Percentiles rank a stretch among this genome's conserved stretches.
Evolutionary conservation across 805 yeast genomes (phyloP).

Genomic region (Metschnikowia proteae): DNA sequence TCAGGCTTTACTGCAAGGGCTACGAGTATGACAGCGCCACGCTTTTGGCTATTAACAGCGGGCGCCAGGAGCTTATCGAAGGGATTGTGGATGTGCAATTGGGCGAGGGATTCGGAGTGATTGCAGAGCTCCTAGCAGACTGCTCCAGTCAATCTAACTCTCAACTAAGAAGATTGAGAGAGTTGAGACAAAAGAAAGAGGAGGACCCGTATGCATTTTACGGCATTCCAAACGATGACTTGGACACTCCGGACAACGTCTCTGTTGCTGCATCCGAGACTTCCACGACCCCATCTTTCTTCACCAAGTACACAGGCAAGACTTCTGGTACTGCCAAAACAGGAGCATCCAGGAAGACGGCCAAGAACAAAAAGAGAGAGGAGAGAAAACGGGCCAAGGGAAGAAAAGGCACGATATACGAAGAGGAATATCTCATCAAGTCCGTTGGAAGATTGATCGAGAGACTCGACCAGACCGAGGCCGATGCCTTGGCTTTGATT

Average conservation of each 20-base stretch:
- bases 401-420: constrained; percentile 95
- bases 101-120: constrained; percentile 81
- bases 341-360: constrained; percentile 88
- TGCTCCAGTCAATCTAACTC: constrained; percentile 82
- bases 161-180: constrained; percentile 79
- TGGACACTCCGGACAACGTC: constrained; percentile 85
- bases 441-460: constrained; percentile 87
- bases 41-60: constrained; percentile 51
- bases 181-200: constrained; percentile 74
- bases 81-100: constrained; percentile 66
- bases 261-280: constrained; percentile 94
- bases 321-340: constrained; percentile 95
- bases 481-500: constrained; percentile 70
- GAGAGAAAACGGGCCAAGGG: constrained; percentile 96
- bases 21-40: constrained; percentile 75
- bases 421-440: constrained; percentile 87
- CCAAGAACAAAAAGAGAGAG: constrained; percentile 90
- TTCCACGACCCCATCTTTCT: constrained; percentile 87
- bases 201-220: constrained; percentile 85
- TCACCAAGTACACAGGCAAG: constrained; percentile 95
- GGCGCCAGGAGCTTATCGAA: constrained; percentile 45
- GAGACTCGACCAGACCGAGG: constrained; percentile 66
- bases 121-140: constrained; percentile 91
- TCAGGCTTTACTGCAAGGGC: constrained; percentile 67
- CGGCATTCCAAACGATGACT: constrained; percentile 53